phyloP scores from a whole-genome alignment of 345 rosid species.

The Boechera stricta region DNA sequence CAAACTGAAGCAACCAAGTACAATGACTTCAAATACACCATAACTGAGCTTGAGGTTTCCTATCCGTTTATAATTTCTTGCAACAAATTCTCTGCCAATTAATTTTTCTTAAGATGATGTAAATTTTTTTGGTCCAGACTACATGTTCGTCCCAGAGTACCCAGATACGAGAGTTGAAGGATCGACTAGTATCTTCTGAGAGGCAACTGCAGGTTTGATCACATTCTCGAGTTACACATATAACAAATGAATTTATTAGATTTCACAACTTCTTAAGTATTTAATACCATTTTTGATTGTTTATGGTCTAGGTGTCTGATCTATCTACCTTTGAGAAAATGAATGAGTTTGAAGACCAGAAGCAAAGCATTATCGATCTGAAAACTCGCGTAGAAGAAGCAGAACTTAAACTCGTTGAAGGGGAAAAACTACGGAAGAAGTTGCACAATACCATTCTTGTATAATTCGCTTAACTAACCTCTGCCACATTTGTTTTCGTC shows the following conservation, averaged over 20 bases:
- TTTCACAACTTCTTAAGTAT: conserved; percentile 10
- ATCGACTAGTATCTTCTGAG: conserved; percentile 68
- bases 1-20: conserved; percentile 62
- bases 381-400: conserved; percentile 76
- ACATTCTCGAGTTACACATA: conserved; percentile 7
- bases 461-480: conserved; percentile 6
- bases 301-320: conserved; percentile 67
- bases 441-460: conserved; percentile 86
- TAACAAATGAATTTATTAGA: not conserved
- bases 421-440: conserved; percentile 91
- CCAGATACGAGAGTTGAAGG: conserved; percentile 69
- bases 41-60: conserved; percentile 81
- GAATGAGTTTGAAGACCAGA: conserved; percentile 76
- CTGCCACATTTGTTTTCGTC: not conserved
- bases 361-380: conserved; percentile 67
- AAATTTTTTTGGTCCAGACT: conserved; percentile 53
- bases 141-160: conserved; percentile 69
- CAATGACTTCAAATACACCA: conserved; percentile 67
- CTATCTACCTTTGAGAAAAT: conserved; percentile 73
- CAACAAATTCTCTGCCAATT: not conserved
- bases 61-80: conserved; percentile 1
- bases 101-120: conserved; percentile 28
- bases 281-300: conserved; percentile 14
- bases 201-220: conserved; percentile 65
- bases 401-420: conserved; percentile 85